Base-by-base conservation (phyloP, 805 yeast genomes). In the Cyberlindnera mississippiensis region DNA sequence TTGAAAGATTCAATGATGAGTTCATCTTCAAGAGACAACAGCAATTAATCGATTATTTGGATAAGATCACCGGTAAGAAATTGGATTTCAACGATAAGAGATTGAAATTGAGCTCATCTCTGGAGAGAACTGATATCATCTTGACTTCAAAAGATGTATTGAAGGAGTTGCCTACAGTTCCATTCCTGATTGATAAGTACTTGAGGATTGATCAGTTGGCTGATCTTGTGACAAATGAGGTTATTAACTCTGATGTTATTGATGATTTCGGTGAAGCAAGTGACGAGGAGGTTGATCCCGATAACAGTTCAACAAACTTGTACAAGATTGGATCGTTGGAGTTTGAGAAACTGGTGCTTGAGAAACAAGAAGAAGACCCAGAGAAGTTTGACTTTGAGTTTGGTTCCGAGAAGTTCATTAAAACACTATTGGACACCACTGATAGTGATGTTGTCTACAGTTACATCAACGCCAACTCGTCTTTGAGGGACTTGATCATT, bases 31-130 rank as follows among this genome's bases (percentile, higher is more conserved):
- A 65, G 13, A 81, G 83, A 53, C 71, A 71, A 39, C 62, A 51
- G 0, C 86, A 85, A 50, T 63, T 89, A 7, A 53, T 69, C n/a
- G 78, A 77, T 14, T 91, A 86, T 63, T 75, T 84, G 51, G 86
- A 79, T 55, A 77, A 75, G 44, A 71, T 90, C 24, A 83, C 95
- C 0, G 80, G 81, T 4, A 67, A 85, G 41, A 81, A 78, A 51
- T 63, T 81, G 52, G 91, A 81, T 52, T 81, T 82, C 56, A 73
- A 73, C 37, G 77, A 76, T 31, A 81, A 75, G 56, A 60, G 67
- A 8, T 62, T 82, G 46, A 79, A 76, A 37, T 63, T 82, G 50
- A 72, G 80, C 42, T 75, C 76, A 48, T 73, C 71, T 31, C 71
- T 78, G 19, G 75, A 75, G 41, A 64, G 85, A 44, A 78, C 81